Base-by-base conservation (phyloP, 306 rosid genomes). In the Senna siamea region DNA sequence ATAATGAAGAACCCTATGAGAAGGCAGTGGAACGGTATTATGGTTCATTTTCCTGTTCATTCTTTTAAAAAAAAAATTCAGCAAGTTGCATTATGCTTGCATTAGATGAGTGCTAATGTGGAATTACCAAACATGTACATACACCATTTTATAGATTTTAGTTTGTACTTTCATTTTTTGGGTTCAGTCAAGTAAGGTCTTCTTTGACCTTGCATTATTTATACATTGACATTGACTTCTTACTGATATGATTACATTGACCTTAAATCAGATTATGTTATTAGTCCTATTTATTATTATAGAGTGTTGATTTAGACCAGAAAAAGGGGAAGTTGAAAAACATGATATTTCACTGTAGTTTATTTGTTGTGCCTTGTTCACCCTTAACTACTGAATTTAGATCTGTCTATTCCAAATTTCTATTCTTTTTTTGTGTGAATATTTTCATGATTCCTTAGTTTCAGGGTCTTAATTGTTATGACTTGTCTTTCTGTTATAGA, bases 1-100 rank as follows among this genome's bases (percentile, higher is more conserved):
- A 93, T 82, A 89, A 93, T 74, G 97, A 93, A 84, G 94, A 89
- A 69, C 97, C 98, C 30, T 93, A 84, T 81, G 90, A 83, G 79
- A 93, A 89, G 82, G 92, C 98, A 58, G 90, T 93, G 32, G 94
- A 89, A 63, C 85, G 98, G 98, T 93, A 89, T 63, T 55, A 61
- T 50, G 68, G 30, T 81, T 84, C 61, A 55, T 76, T 34, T 58
- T 44, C 75, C 57, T 74, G 19, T 66, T 50, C 47, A 40, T 55
- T 74, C 70, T 14, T 26, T 26, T 26, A 26, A 26, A 26, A 26
- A 26, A 26, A 26, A 26, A 26, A 26, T 1, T 26, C 30, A 26
- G 30, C 68, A n/a, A n/a, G n/a, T n/a, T n/a, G n/a, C n/a, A n/a
- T n/a, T n/a, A 9, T 50, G 56, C 70, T 66, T 75, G 63, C 78